Evolutionary conservation across 257 asterid species (phyloP), one percentile per base, ranked within the genome.

Genomic region (Marsdenia floribunda): DNA sequence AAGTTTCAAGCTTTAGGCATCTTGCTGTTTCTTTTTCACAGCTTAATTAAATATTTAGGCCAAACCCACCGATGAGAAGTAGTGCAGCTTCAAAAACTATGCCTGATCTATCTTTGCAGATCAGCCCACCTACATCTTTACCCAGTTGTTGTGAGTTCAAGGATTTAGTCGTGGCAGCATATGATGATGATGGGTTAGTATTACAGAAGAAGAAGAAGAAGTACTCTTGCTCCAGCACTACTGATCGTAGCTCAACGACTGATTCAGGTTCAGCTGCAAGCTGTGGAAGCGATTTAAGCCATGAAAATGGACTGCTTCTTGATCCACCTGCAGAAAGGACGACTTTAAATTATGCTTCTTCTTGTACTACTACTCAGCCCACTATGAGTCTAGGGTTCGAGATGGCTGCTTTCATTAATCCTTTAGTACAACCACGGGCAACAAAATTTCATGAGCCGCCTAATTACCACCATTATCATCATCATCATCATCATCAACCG

Each of bases 71-170:
- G 11, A 84, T 82, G 89, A 76, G 70, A 55, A 76, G 55, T 14
- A 52, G 38, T 24, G 72, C 38, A 33, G 72, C 60, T 58, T 44
- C 87, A 19, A 53, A 1, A 16, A 59, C 64, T 16, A 67, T 82
- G 66, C 91, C 97, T 12, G 96, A 92, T 84, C 97, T 90, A 80
- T 90, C 96, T 4, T 76, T 90, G 54, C 96, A 92, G 80, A 90
- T 90, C 85, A 83, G 96, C 52, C 88, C 88, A 2, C 90, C 91
- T 6, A 16, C 15, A 4, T 75, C 88, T 0, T 57, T 55, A 12
- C 73, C 83, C 14, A 58, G 24, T 71, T 63, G 14, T 71, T 58
- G 10, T 66, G 77, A 71, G 46, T 33, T 73, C 35, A 72, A 77
- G 49, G 79, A 67, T 71, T 5, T 14, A 16, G 9, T 21, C 53